Conservation (phyloP, 768 basidiomycete genomes). For the Cystobasidium onofrii region DNA sequence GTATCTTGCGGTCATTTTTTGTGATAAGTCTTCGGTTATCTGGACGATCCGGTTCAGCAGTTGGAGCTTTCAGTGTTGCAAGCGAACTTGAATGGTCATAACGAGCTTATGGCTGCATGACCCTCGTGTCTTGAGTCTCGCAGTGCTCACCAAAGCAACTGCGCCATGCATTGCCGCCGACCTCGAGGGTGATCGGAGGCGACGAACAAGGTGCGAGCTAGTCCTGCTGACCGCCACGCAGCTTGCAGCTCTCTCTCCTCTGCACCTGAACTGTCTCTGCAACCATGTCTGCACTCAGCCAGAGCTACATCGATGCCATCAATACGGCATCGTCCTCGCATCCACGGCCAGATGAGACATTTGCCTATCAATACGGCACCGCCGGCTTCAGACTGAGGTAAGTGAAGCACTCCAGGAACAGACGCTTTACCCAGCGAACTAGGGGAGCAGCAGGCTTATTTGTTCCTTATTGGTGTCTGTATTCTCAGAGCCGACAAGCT, state of each 20-base stretch:
- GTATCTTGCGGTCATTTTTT: not conserved
- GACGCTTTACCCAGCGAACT: not conserved
- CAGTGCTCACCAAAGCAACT: no score
- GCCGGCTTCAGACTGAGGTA: slow-evolving; percentile 50
- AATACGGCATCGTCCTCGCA: slow-evolving; percentile 43
- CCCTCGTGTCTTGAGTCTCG: not conserved
- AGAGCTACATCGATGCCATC: slow-evolving; percentile 34
- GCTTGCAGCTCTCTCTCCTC: not conserved
- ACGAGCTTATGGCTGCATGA: not conserved
- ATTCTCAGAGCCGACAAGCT: slow-evolving; percentile 48
- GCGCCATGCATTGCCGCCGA: no score
- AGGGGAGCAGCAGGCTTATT: not conserved
- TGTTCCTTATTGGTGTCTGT: not conserved
- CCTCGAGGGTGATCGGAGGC: not conserved
- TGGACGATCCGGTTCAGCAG: not conserved
- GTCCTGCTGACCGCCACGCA: not conserved
- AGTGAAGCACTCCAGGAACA: slow-evolving; percentile 30
- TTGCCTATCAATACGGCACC: slow-evolving; percentile 48
- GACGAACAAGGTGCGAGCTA: not conserved
- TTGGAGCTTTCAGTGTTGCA: not conserved
- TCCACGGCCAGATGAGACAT: slow-evolving; percentile 43
- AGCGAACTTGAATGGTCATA: not conserved
- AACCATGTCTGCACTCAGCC: not conserved
- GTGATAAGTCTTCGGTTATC: not conserved
- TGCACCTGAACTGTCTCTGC: not conserved